A percentile compares a stretch with the other conserved stretches of the same genome.
phyloP scores from a whole-genome alignment of 1,284 basidiomycete genomes.

The Ustilago xerochloae region DNA sequence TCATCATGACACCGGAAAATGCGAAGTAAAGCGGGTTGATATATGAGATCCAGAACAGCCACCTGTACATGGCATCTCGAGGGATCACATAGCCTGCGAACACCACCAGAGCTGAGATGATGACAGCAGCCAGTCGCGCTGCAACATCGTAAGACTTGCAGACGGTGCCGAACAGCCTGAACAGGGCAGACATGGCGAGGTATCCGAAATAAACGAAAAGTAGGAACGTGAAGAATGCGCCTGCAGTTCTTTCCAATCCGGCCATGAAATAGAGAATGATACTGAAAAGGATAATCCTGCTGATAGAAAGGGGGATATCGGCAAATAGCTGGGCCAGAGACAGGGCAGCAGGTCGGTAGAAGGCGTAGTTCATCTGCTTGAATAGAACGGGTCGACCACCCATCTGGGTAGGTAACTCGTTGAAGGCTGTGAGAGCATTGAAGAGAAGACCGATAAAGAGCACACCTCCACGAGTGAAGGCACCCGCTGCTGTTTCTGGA shows the following conservation, averaged over 20 bases:
- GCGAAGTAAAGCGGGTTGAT: conserved; percentile 71
- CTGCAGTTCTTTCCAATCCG: conserved; percentile 43
- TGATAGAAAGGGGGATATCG: conserved; percentile 69
- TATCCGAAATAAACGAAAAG: conserved; percentile 55
- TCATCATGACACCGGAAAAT: conserved; percentile 73
- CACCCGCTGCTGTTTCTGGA: conserved; percentile 71
- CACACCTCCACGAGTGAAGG: conserved; percentile 83
- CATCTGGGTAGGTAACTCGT: conserved; percentile 59
- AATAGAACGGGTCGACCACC: conserved; percentile 53
- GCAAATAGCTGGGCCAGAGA: conserved; percentile 54
- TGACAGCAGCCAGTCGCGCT: conserved; percentile 72
- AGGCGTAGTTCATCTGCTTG: conserved; percentile 56
- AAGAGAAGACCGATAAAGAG: conserved; percentile 75
- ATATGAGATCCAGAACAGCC: conserved; percentile 69
- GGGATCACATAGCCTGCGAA: conserved; percentile 80
- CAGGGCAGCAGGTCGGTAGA: conserved; percentile 64
- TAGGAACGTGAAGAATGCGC: conserved; percentile 67
- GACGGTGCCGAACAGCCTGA: conserved; percentile 74
- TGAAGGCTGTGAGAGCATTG: conserved; percentile 69
- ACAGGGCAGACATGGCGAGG: conserved; percentile 69
- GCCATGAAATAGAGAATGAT: conserved; percentile 68
- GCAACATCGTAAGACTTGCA: conserved; percentile 47
- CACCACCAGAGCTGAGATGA: conserved; percentile 74
- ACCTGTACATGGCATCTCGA: conserved; percentile 60
- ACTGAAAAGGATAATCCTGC: conserved; percentile 69